These are phyloP conservation scores for Clarireedia homoeocarpa DNA, from an alignment of 2,329 filamentous ascomycete species.

Conservation along the genomic window DNA sequence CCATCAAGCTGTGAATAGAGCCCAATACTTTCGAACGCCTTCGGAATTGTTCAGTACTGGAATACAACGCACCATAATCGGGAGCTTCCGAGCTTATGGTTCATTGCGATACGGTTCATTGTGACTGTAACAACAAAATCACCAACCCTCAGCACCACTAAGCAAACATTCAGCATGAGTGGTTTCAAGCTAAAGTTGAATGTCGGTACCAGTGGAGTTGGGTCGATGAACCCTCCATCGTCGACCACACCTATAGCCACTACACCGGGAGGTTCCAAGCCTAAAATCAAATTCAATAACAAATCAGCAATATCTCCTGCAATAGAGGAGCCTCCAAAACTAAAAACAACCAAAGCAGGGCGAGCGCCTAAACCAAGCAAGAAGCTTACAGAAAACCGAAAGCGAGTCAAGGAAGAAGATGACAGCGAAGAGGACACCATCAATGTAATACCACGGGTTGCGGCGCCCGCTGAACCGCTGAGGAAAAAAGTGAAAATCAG, in stretches of 20 bases:
- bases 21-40: neutral
- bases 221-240: constrained; percentile 1
- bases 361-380: constrained; percentile 51
- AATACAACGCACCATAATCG: neutral
- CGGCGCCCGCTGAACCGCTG: constrained; percentile 8
- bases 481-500: constrained; percentile 42
- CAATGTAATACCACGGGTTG: constrained; percentile 13
- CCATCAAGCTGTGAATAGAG: neutral
- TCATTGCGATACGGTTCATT: neutral
- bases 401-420: constrained; percentile 49
- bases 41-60: no score
- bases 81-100: neutral
- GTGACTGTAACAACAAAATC: neutral
- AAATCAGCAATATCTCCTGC: constrained; percentile 18
- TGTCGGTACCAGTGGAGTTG: constrained; percentile 6
- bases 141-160: neutral
- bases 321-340: constrained; percentile 13
- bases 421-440: constrained; percentile 39
- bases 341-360: constrained; percentile 50
- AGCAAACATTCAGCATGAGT: constrained; percentile 18
- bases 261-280: constrained; percentile 18
- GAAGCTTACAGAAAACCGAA: constrained; percentile 48
- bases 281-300: constrained; percentile 27
- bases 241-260: constrained; percentile 11
- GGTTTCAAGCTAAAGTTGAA: constrained; percentile 16